Evolutionary conservation across 257 asterid genomes (phyloP), one percentile per base, ranked within the genome.

Genomic region (Cynanchum wilfordii): DNA sequence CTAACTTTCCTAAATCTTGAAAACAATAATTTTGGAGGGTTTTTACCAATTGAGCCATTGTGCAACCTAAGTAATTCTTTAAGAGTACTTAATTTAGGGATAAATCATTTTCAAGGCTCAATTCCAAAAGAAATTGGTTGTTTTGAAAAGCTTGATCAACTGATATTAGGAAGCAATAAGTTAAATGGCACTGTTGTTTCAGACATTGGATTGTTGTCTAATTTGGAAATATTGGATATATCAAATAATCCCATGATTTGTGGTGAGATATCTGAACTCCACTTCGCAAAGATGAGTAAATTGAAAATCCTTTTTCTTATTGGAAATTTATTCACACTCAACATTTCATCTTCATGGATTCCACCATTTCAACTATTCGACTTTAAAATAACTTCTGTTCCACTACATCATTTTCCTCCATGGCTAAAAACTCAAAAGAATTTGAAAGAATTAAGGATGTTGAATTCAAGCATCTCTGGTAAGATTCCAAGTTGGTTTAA

Each of bases 341-440:
- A 73, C 27, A 60, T 73, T 13, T 73, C 75, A 24, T 25, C 72
- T 22, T 25, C 51, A 17, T 78, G 82, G 82, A 24, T 78, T 22
- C 75, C 82, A 19, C 82, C 82, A 6, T 78, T 73, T 64, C 82
- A 78, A 20, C 78, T 78, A 15, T 27, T 60, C n/a, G 4, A 12
- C 27, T 29, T 78, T 7, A 5, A 1, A 8, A 24, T 73, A 29
- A 72, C 12, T 27, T 29, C 22, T 7, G 19, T 7, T 42, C 10
- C 11, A 42, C 17, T n/a, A n/a, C 68, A 75, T 8, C 38, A 0
- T 19, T 73, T 73, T n/a, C 78, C 82, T 45, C 10, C 55, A 13
- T 78, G 82, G 82, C 78, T 78, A 27, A 51, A 44, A 20, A 68
- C 68, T 7, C 82, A 73, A 42, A 68, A 40, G 1, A 22, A 25